Evolutionary conservation across 2,329 filamentous ascomycete genomes (phyloP).

Genomic region (Anisogramma anomala): DNA sequence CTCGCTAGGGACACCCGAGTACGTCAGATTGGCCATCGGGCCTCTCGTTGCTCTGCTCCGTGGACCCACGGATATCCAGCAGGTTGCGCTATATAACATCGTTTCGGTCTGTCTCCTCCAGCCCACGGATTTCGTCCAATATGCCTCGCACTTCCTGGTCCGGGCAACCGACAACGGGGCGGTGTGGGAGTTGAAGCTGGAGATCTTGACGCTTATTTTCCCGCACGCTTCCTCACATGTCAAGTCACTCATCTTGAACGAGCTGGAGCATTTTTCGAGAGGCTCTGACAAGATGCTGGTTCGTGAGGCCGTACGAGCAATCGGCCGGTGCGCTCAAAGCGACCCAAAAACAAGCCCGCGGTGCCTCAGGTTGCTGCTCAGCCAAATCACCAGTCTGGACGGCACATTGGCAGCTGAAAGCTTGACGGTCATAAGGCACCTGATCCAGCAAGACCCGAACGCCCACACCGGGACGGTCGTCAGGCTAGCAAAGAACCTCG

Average conservation of each 20-base stretch:
- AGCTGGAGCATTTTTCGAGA: constrained; percentile 85
- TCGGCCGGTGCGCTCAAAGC: constrained; percentile 82
- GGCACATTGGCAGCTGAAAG: constrained; percentile 84
- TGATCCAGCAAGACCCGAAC: constrained; percentile 82
- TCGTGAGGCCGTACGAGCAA: constrained; percentile 79
- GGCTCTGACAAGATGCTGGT: constrained; percentile 64
- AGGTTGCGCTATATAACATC: constrained; percentile 86
- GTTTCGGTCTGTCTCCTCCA: constrained; percentile 75
- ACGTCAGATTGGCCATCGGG: constrained; percentile 65
- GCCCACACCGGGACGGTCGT: constrained; percentile 78
- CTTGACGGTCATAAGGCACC: constrained; percentile 83
- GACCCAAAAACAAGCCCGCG: constrained; percentile 59
- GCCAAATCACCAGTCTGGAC: constrained; percentile 80
- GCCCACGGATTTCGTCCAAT: constrained; percentile 73
- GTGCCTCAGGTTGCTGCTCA: constrained; percentile 71
- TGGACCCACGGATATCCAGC: constrained; percentile 74
- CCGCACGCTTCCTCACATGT: constrained; percentile 63
- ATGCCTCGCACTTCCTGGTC: constrained; percentile 82
- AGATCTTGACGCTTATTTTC: constrained; percentile 83
- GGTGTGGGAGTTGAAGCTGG: constrained; percentile 85
- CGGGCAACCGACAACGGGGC: constrained; percentile 65
- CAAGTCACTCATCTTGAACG: constrained; percentile 80
- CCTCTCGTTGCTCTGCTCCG: constrained; percentile 78
- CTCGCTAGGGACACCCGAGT: constrained; percentile 68
- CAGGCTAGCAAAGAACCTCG: constrained; percentile 79